Conservation (phyloP, 2,329 filamentous ascomycete genomes). For the Chrysosphaeria jannelii region DNA sequence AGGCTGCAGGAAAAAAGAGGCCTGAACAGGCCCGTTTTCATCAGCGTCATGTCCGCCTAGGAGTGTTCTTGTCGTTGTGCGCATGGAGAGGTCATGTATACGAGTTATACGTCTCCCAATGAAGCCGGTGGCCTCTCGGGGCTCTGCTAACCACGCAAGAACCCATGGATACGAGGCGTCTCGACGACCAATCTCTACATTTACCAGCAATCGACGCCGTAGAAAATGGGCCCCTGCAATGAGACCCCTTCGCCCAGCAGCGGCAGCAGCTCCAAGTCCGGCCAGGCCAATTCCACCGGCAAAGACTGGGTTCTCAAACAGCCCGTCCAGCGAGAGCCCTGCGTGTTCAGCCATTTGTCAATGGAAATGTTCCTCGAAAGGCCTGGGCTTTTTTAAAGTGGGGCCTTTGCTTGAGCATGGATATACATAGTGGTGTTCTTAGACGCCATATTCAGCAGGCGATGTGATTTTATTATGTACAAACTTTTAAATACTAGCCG, state of each 20-base stretch:
- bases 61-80: slow-evolving; percentile 17
- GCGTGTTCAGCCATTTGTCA: too few relatives aligned
- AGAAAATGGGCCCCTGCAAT: slow-evolving; percentile 43
- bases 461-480: too few relatives aligned
- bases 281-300: slow-evolving; percentile 68
- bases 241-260: slow-evolving; percentile 50
- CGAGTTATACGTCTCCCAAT: slow-evolving; percentile 25
- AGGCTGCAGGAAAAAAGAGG: slow-evolving; percentile 66
- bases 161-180: slow-evolving; percentile 89
- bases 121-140: slow-evolving; percentile 33
- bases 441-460: too few relatives aligned
- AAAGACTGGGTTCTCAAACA: slow-evolving; percentile 32
- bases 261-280: slow-evolving; percentile 52
- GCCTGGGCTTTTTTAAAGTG: too few relatives aligned
- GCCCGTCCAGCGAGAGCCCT: slow-evolving; percentile 19
- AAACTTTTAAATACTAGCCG: too few relatives aligned
- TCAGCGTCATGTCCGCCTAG: slow-evolving; percentile 23
- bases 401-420: too few relatives aligned
- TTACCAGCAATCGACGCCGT: slow-evolving; percentile 64
- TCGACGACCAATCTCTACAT: slow-evolving; percentile 82
- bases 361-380: too few relatives aligned
- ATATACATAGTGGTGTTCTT: too few relatives aligned
- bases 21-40: slow-evolving; percentile 37
- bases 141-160: slow-evolving; percentile 73
- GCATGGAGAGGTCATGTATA: slow-evolving; percentile 27